These are phyloP conservation scores for Tolypocladium tropicale DNA, from an alignment of 2,329 filamentous ascomycete species.

Conservation along the genomic window DNA sequence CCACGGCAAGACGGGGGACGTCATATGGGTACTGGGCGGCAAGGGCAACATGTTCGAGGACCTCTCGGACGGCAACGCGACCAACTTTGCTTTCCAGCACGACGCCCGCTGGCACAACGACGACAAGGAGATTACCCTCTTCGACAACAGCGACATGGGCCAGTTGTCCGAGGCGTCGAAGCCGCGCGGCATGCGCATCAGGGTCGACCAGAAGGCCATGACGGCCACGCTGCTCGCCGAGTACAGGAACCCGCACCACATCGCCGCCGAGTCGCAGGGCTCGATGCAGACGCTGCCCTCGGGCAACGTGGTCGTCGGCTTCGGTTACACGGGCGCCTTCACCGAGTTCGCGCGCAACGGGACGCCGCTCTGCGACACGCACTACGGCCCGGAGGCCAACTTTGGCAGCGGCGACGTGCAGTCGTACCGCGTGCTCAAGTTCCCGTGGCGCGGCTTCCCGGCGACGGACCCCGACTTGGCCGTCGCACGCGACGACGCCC, in stretches of 20 bases:
- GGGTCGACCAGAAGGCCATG: conserved; percentile 3
- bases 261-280: conserved; percentile 4
- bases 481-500: conserved; percentile 1
- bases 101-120: conserved; percentile 33
- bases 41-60: conserved; percentile 23
- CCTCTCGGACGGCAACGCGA: conserved; percentile 21
- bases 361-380: conserved; percentile 7
- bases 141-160: conserved; percentile 39
- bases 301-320: conserved; percentile 32
- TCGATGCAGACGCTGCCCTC: conserved; percentile 19
- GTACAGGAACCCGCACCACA: conserved; percentile 4
- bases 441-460: conserved; percentile 14
- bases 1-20: conserved; percentile 29
- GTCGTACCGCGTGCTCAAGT: conserved; percentile 19
- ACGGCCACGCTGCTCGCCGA: conserved; percentile 2
- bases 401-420: conserved; percentile 8
- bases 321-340: conserved; percentile 20
- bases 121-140: conserved; percentile 34
- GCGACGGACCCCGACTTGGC: conserved; percentile 5
- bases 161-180: conserved; percentile 17
- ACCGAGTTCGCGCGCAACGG: conserved; percentile 16
- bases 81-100: conserved; percentile 38
- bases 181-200: conserved; percentile 12
- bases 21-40: conserved; percentile 42
- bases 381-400: conserved; percentile 13